Percentiles rank a stretch among this genome's conserved stretches.
Conservation (phyloP, 805 yeast species). For the Saturnispora serradocipensis region DNA sequence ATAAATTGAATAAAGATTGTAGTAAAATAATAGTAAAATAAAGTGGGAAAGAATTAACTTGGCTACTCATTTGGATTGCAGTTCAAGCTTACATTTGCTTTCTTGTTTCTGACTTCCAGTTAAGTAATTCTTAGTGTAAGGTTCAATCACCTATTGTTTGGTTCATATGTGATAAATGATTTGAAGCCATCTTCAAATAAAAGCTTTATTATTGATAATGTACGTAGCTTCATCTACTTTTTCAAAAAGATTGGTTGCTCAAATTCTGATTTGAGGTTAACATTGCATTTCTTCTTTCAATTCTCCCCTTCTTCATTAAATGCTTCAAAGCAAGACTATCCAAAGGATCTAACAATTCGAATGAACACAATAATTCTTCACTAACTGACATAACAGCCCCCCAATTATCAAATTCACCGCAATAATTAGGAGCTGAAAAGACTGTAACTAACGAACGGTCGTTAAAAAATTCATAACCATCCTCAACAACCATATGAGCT, state of each 20-base stretch:
- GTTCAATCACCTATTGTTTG: not conserved
- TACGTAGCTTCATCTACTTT: not conserved
- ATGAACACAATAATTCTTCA: conserved; percentile 85
- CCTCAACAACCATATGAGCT: conserved; percentile 85
- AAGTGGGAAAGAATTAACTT: not conserved
- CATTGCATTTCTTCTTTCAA: conserved; percentile 63
- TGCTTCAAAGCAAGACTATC: conserved; percentile 90
- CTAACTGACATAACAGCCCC: conserved; percentile 97
- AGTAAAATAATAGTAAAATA: not conserved
- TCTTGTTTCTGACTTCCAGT: not conserved
- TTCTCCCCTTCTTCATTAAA: conserved; percentile 88
- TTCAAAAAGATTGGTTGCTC: conserved; percentile 6
- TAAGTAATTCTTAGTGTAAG: not conserved
- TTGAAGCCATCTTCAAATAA: conserved; percentile 8
- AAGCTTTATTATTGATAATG: not conserved
- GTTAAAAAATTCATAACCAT: conserved; percentile 69
- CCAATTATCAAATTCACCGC: conserved; percentile 89
- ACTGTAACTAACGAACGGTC: conserved; percentile 65
- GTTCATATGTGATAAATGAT: not conserved
- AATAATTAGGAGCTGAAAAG: conserved; percentile 67
- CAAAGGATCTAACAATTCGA: conserved; percentile 87
- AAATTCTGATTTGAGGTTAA: conserved; percentile 10
- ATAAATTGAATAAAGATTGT: not conserved
- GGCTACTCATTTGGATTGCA: too few relatives aligned
- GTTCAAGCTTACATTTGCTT: not conserved